phyloP scores from a whole-genome alignment of 257 asterid species.

The Solanum sparsipilum region DNA sequence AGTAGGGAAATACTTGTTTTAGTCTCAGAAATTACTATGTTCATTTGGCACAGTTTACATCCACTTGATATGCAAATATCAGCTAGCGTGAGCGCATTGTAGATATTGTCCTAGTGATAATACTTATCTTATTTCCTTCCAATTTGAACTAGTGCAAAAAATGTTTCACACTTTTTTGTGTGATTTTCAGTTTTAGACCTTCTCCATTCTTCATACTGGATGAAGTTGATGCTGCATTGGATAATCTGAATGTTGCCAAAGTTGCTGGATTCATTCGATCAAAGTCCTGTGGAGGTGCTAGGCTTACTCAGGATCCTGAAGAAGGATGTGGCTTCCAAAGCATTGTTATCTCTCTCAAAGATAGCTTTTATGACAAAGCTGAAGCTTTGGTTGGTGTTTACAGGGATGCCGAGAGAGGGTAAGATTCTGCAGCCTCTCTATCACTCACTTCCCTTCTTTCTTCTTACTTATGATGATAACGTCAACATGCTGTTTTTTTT shows the following conservation, averaged over 20 bases:
- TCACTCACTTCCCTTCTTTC: background rate
- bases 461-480: background rate
- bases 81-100: background rate
- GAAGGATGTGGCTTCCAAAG: conserved; percentile 87
- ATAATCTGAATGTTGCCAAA: conserved; percentile 88
- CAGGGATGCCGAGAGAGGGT: conserved; percentile 81
- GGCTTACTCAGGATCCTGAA: conserved; percentile 29
- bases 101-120: background rate
- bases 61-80: background rate
- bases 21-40: background rate
- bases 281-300: conserved; percentile 76
- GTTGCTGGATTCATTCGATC: conserved; percentile 93
- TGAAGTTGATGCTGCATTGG: conserved; percentile 99
- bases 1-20: background rate
- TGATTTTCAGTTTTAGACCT: conserved; percentile 73
- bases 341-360: conserved; percentile 94
- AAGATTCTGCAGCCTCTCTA: conserved; percentile 7
- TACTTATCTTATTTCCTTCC: background rate
- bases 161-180: background rate
- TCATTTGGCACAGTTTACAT: background rate
- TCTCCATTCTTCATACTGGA: conserved; percentile 96
- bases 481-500: background rate
- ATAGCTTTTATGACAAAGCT: conserved; percentile 90
- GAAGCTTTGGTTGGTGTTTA: conserved; percentile 97
- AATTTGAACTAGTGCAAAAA: background rate